Conservation (phyloP, 179 eudicot genomes). For the Amaranthus tricolor region DNA sequence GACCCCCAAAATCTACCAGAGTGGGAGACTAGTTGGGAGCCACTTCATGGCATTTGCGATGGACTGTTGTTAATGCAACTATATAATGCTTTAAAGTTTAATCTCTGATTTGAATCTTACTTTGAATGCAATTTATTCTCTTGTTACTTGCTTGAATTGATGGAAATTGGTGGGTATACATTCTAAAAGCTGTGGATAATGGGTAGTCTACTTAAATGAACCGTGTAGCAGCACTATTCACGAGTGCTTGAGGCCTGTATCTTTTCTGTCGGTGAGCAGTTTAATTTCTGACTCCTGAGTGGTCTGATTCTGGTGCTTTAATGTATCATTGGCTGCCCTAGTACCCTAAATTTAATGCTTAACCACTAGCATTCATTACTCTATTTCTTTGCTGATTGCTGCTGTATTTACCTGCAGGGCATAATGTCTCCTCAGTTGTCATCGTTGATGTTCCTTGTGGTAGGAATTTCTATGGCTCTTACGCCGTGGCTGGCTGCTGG, state of each 20-base stretch:
- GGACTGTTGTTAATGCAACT: not conserved
- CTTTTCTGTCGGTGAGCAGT: not conserved
- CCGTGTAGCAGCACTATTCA: not conserved
- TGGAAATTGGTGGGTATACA: not conserved
- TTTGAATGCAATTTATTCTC: not conserved
- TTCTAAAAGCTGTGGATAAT: not conserved
- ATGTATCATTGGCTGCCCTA: not conserved
- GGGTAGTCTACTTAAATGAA: not conserved
- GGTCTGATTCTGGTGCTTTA: not conserved
- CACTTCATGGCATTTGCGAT: too few species aligned
- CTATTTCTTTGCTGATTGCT: slow-evolving; percentile 14
- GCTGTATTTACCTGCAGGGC: slow-evolving; percentile 57
- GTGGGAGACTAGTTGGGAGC: too few species aligned
- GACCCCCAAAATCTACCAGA: too few species aligned
- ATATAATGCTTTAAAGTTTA: not conserved
- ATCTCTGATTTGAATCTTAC: not conserved
- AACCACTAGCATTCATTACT: slow-evolving; percentile 2
- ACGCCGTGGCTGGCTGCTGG: slow-evolving; percentile 99
- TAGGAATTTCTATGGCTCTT: slow-evolving; percentile 94
- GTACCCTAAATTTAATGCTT: not conserved
- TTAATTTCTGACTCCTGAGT: not conserved
- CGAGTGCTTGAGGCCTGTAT: not conserved
- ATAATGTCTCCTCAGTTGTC: slow-evolving; percentile 92
- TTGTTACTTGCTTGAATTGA: not conserved
- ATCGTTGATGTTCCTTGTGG: slow-evolving; percentile 90